Base-by-base conservation (phyloP, 176 grass and related monocot genomes). In the Musa troglodytarum region DNA sequence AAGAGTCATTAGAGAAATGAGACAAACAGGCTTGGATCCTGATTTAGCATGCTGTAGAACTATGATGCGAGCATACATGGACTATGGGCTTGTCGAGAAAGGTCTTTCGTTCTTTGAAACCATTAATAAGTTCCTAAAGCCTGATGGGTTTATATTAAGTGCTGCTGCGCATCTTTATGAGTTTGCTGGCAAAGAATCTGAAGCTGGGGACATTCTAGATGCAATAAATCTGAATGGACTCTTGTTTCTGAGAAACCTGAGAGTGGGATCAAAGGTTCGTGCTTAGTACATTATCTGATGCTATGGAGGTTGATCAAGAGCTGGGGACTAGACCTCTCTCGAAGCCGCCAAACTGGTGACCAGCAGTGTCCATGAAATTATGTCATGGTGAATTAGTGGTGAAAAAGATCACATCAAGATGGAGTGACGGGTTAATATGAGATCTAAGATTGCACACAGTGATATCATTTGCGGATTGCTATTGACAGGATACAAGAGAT, bases 21-120 rank as follows among this genome's bases (percentile, higher is more conserved):
- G 64, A 51, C 71, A 86, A 59, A 74, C 56, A 16, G 82, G 80
- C 9, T 72, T 98, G 66, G 43, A 25, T 63, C 82, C 84, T 74
- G 88, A 93, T 61, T 68, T 93, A 58, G 82, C 88, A 3, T 98
- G 86, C 74, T 89, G 86, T 67, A 72, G 95, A 62, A 74, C 77
- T 28, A 91, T 93, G 90, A 98, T 93, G 95, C 91, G 90, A 80
- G 76, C 75, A 16, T 89, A 84, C 53, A 55, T 98, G 54, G 82
- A 98, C 12, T 54, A 82, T 13, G 88, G 88, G 20, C 82, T 76
- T 19, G 50, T 91, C 3, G 76, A 86, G 8, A 74, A 93, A 28
- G 95, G 86, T 29, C 81, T 98, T 76, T 77, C 78, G 7, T 81
- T 98, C 34, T 93, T 89, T 20, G 84, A 93, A 81, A 82, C 17